Evolutionary conservation across 768 basidiomycete species (phyloP).

Genomic region (Amanita exitialis): DNA sequence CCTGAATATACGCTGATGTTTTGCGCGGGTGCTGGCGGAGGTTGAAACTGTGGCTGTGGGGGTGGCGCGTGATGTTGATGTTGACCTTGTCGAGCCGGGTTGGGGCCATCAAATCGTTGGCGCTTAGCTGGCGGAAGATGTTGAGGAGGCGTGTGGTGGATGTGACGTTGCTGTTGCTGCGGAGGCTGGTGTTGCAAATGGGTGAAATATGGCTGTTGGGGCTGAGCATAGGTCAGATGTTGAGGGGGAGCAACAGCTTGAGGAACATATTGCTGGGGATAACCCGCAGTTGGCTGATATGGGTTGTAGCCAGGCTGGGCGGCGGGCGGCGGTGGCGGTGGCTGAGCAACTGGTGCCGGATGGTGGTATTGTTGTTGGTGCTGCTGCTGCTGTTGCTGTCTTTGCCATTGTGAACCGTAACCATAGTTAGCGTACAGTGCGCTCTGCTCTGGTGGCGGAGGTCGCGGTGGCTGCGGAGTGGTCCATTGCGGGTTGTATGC

Average conservation of each 20-base stretch:
- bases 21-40: slow-evolving; percentile 40
- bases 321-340: slow-evolving; percentile 38
- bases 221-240: slow-evolving; percentile 38
- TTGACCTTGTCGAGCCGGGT: slow-evolving; percentile 37
- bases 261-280: slow-evolving; percentile 58
- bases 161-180: slow-evolving; percentile 37
- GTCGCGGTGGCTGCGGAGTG: slow-evolving; percentile 51
- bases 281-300: slow-evolving; percentile 61
- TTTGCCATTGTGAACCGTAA: slow-evolving; percentile 69
- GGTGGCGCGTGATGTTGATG: slow-evolving; percentile 36
- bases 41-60: slow-evolving; percentile 59
- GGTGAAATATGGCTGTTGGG: slow-evolving; percentile 36
- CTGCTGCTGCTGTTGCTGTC: slow-evolving; percentile 57
- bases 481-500: slow-evolving; percentile 62
- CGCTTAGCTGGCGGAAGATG: slow-evolving; percentile 90
- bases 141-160: slow-evolving; percentile 61
- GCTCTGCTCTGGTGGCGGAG: slow-evolving; percentile 62
- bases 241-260: slow-evolving; percentile 47
- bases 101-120: slow-evolving; percentile 79
- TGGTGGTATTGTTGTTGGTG: slow-evolving; percentile 54
- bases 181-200: slow-evolving; percentile 34
- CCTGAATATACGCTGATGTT: slow-evolving; percentile 26
- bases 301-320: slow-evolving; percentile 62
- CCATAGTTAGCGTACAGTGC: slow-evolving; percentile 88
- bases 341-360: slow-evolving; percentile 43